Percentiles rank a stretch among this genome's conserved stretches.
These are phyloP conservation scores for Tulasnella sp. DNA, from an alignment of 768 basidiomycete genomes.

Conservation along the genomic window DNA sequence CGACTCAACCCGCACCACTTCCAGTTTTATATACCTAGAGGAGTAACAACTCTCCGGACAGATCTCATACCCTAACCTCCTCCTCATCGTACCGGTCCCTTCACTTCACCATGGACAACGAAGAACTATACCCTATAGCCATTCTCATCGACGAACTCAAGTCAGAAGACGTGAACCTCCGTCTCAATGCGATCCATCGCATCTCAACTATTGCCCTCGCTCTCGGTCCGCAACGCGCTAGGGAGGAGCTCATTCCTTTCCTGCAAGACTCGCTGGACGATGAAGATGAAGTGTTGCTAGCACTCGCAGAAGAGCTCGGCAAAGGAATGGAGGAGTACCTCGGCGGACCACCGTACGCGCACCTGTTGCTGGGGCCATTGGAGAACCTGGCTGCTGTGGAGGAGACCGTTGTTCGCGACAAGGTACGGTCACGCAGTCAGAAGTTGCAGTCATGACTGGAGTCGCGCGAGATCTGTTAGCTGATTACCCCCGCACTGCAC, in stretches of 20 bases:
- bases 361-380: constrained; percentile 82
- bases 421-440: constrained; percentile 51
- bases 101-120: constrained; percentile 22
- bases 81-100: background rate
- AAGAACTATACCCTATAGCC: constrained; percentile 86
- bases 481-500: constrained; percentile 16
- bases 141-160: constrained; percentile 97
- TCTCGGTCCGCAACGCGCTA: constrained; percentile 88
- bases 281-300: constrained; percentile 95
- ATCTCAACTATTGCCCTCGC: constrained; percentile 97
- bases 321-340: constrained; percentile 90
- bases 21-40: background rate
- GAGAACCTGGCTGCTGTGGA: constrained; percentile 96
- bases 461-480: background rate
- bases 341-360: constrained; percentile 82
- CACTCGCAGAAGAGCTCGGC: constrained; percentile 92
- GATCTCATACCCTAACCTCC: background rate
- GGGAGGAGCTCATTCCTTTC: constrained; percentile 94
- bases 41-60: background rate
- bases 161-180: constrained; percentile 93
- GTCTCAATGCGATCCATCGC: constrained; percentile 94
- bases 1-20: constrained; percentile 1
- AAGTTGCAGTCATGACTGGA: constrained; percentile 9
- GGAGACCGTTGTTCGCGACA: constrained; percentile 96
- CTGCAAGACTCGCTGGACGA: constrained; percentile 99